Evolutionary conservation across 805 yeast species (phyloP).

Genomic region (Ogataea paradorogensis): DNA sequence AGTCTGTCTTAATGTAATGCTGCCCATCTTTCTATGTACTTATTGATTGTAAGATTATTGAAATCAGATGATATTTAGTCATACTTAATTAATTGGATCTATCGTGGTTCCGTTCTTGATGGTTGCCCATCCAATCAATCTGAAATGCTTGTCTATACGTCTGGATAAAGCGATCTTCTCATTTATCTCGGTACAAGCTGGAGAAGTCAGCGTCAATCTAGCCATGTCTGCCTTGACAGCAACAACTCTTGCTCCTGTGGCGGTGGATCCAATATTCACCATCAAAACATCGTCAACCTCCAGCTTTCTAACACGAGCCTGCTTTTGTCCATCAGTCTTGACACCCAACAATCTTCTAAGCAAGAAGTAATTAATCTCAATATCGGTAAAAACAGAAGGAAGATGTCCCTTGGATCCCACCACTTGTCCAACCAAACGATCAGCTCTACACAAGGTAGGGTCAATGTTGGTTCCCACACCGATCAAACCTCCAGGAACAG

Average conservation of each 20-base stretch:
- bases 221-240: constrained; percentile 99
- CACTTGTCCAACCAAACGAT: constrained; percentile 98
- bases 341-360: constrained; percentile 97
- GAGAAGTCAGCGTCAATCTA: constrained; percentile 90
- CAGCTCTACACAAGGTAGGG: constrained; percentile 98
- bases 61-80: constrained; percentile 4
- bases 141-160: constrained; percentile 99
- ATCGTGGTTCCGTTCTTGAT: constrained; percentile 90
- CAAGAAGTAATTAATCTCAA: constrained; percentile 95
- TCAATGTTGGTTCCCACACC: constrained; percentile 99
- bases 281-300: constrained; percentile 93
- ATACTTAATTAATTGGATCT: constrained; percentile 59
- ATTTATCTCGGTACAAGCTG: constrained; percentile 97
- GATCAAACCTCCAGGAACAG: constrained; percentile 99
- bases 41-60: constrained; percentile 1
- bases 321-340: constrained; percentile 95
- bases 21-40: not conserved
- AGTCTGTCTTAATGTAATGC: constrained; percentile 3
- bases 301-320: constrained; percentile 93
- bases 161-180: constrained; percentile 98
- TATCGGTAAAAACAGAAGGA: constrained; percentile 95
- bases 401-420: constrained; percentile 96
- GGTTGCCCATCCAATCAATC: constrained; percentile 99
- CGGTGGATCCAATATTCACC: constrained; percentile 99
- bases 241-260: constrained; percentile 98